Conservation (phyloP, 306 rosid genomes). For the Hippophae gyantsensis region DNA sequence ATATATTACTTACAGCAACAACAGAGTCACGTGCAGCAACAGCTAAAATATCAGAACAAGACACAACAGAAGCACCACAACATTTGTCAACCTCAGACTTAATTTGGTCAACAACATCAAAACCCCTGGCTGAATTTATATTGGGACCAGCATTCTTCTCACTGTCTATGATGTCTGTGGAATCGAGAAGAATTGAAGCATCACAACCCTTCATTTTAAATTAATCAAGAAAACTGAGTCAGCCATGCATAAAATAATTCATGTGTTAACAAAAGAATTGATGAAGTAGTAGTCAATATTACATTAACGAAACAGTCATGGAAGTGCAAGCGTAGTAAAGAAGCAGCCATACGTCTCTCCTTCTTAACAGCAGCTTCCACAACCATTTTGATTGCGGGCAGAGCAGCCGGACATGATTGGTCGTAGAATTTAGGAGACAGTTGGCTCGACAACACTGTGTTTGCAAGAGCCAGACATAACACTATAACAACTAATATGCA, state of each 20-base stretch:
- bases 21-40: constrained; percentile 16
- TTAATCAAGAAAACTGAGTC: not conserved
- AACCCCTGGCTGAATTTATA: constrained; percentile 5
- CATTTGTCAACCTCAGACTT: constrained; percentile 3
- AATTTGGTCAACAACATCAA: constrained; percentile 8
- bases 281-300: not conserved
- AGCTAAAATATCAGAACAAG: constrained; percentile 10
- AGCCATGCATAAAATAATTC: not conserved
- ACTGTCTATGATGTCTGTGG: constrained; percentile 8
- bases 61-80: constrained; percentile 6
- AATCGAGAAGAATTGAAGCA: constrained; percentile 8
- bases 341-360: constrained; percentile 13
- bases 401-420: constrained; percentile 1
- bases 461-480: not conserved
- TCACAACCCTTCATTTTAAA: constrained; percentile 12
- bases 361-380: constrained; percentile 5
- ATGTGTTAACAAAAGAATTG: too few species aligned
- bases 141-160: not conserved
- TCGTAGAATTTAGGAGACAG: constrained; percentile 3
- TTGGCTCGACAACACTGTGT: too few species aligned
- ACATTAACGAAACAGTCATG: constrained; percentile 8
- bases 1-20: not conserved
- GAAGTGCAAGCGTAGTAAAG: not conserved
- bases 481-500: not conserved
- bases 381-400: not conserved